A percentile compares a stretch with the other conserved stretches of the same genome.
Evolutionary conservation across 2,329 filamentous ascomycete genomes (phyloP).

Genomic region (Microcyclospora tardicrescens): DNA sequence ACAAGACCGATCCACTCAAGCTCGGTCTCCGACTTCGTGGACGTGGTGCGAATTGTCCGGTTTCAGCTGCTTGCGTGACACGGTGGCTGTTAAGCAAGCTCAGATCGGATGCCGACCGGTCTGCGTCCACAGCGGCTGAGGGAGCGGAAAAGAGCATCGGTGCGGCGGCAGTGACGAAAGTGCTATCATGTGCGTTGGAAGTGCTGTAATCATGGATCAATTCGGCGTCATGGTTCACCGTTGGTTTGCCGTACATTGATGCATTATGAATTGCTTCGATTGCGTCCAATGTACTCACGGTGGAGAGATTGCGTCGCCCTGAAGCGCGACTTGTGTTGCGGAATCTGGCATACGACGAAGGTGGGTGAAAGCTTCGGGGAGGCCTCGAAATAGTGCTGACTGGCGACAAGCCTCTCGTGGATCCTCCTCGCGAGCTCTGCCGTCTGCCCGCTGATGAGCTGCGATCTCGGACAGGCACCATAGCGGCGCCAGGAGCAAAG

Average conservation of each 20-base stretch:
- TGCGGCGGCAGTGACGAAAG: constrained; percentile 14
- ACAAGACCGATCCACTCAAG: too few relatives aligned
- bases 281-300: constrained; percentile 19
- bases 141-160: constrained; percentile 11
- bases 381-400: constrained; percentile 7
- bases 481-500: not conserved
- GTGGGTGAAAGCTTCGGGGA: constrained; percentile 19
- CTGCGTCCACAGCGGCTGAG: constrained; percentile 6
- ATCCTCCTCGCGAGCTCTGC: too few relatives aligned
- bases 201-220: too few relatives aligned
- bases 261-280: constrained; percentile 17
- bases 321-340: constrained; percentile 21
- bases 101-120: constrained; percentile 14
- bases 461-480: not conserved
- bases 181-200: constrained; percentile 11
- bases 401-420: constrained; percentile 3
- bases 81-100: constrained; percentile 34
- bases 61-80: constrained; percentile 38
- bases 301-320: constrained; percentile 19
- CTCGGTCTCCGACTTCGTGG: constrained; percentile 2
- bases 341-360: constrained; percentile 26
- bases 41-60: constrained; percentile 30
- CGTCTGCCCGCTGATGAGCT: not conserved
- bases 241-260: constrained; percentile 11
- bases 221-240: constrained; percentile 5